Percentiles rank a stretch among this genome's conserved stretches.
Conservation (phyloP, 129 eudicot genomes). For the Calendula officinalis region DNA sequence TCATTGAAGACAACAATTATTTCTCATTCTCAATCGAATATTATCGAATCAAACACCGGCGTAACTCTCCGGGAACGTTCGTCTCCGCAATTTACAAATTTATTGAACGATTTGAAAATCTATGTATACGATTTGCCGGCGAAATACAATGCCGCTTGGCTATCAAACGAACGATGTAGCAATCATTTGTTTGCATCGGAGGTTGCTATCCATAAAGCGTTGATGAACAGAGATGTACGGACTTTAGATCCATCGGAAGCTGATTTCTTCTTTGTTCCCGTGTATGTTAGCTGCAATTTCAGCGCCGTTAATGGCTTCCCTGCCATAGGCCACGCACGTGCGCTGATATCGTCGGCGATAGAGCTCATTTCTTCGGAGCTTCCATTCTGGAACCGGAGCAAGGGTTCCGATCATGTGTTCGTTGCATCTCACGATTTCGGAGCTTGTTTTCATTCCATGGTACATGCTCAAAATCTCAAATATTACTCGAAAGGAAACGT, state of each 20-base stretch:
- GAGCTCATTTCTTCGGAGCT: slow-evolving; percentile 44
- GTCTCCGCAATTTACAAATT: slow-evolving; percentile 10
- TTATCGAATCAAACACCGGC: slow-evolving; percentile 23
- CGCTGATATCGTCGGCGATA: slow-evolving; percentile 56
- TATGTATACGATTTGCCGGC: slow-evolving; percentile 71
- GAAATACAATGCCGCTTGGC: slow-evolving; percentile 66
- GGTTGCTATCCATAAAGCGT: slow-evolving; percentile 65
- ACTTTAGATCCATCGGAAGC: slow-evolving; percentile 71
- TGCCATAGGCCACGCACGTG: slow-evolving; percentile 73
- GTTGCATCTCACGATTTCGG: slow-evolving; percentile 95
- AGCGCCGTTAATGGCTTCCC: slow-evolving; percentile 83
- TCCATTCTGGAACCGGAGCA: slow-evolving; percentile 82
- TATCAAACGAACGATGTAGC: slow-evolving; percentile 49
- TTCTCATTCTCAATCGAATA: slow-evolving; percentile 38
- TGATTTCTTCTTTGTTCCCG: slow-evolving; percentile 90
- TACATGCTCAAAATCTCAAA: slow-evolving; percentile 12
- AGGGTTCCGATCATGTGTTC: slow-evolving; percentile 77
- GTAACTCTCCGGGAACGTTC: slow-evolving; percentile 18
- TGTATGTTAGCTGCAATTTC: slow-evolving; percentile 82
- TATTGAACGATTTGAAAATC: slow-evolving; percentile 49
- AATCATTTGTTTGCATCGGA: slow-evolving; percentile 82
- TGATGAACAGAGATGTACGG: slow-evolving; percentile 53
- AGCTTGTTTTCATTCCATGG: slow-evolving; percentile 93
- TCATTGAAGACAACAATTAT: slow-evolving; percentile 27
- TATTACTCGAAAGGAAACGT: background rate